Evolutionary conservation across 1,284 basidiomycete species (phyloP).

Genomic region (Rhodotorula sp.): DNA sequence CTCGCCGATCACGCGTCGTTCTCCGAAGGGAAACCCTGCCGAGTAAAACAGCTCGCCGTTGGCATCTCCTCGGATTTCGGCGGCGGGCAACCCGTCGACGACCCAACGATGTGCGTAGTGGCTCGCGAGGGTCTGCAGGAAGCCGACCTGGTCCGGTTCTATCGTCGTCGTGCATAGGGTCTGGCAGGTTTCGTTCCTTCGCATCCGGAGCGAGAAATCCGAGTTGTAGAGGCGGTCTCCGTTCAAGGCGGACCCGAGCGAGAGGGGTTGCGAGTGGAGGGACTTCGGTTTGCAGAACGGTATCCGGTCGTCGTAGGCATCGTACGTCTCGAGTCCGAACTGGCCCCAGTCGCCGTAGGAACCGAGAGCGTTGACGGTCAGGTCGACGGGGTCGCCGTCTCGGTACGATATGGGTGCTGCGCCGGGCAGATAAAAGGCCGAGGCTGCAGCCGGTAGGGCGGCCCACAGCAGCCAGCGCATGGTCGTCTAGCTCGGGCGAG

Average conservation of each 20-base stretch:
- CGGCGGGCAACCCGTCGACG: slow-evolving; percentile 88
- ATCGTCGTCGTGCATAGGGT: slow-evolving; percentile 69
- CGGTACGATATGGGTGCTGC: slow-evolving; percentile 49
- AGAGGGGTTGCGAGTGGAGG: slow-evolving; percentile 76
- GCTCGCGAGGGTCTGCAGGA: slow-evolving; percentile 85
- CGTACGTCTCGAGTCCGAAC: slow-evolving; percentile 46
- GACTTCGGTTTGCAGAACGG: slow-evolving; percentile 85
- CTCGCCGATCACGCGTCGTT: background rate
- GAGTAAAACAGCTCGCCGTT: slow-evolving; percentile 76
- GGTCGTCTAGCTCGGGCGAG: background rate
- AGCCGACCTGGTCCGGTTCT: slow-evolving; percentile 69
- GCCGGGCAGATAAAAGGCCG: slow-evolving; percentile 47
- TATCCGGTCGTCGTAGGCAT: slow-evolving; percentile 82
- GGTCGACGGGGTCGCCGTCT: slow-evolving; percentile 47
- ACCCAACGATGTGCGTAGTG: slow-evolving; percentile 95
- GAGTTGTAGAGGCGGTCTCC: slow-evolving; percentile 94
- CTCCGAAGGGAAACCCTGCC: slow-evolving; percentile 50
- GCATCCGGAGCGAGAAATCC: slow-evolving; percentile 78
- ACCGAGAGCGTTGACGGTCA: slow-evolving; percentile 47
- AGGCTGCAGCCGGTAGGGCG: background rate
- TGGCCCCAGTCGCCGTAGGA: slow-evolving; percentile 17
- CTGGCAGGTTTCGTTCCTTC: slow-evolving; percentile 69
- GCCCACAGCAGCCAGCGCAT: background rate
- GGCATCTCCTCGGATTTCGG: slow-evolving; percentile 67
- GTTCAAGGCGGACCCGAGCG: slow-evolving; percentile 87